Evolutionary conservation across 2,329 filamentous ascomycete genomes (phyloP).

Genomic region (Escovopsis weberi): DNA sequence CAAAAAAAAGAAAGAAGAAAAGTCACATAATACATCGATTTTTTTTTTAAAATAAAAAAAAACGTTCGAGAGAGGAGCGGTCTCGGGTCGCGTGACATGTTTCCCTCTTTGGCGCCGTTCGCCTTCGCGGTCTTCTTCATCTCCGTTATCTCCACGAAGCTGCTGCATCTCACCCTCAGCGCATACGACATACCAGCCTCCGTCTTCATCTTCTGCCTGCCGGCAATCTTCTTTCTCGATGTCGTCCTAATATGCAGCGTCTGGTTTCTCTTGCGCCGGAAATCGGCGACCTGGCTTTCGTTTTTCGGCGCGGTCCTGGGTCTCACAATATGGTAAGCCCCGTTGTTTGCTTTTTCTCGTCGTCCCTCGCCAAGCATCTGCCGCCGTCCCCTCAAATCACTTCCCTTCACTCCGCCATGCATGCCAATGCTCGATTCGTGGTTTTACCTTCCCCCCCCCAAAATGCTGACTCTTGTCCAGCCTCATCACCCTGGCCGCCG

Average conservation of each 20-base stretch:
- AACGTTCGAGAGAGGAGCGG: too few relatives aligned
- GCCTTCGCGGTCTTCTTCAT: conserved; percentile 16
- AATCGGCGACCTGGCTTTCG: conserved; percentile 9
- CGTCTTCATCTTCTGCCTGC: conserved; percentile 17
- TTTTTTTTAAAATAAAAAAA: too few relatives aligned
- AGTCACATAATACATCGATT: too few relatives aligned
- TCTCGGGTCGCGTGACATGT: conserved; percentile 2
- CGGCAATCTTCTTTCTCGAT: conserved; percentile 17
- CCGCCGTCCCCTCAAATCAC: background rate
- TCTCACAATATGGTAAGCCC: conserved; percentile 12
- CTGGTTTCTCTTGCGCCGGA: conserved; percentile 13
- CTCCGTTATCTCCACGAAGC: conserved; percentile 15
- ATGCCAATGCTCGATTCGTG: background rate
- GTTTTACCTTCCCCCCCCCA: background rate
- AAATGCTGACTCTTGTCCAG: conserved; percentile 6
- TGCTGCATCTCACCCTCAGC: conserved; percentile 15
- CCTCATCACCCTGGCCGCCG: conserved; percentile 13
- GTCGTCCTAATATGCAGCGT: conserved; percentile 11
- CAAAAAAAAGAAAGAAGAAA: too few relatives aligned
- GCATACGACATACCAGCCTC: conserved; percentile 12
- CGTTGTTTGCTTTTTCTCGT: conserved; percentile 4
- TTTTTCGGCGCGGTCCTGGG: conserved; percentile 10
- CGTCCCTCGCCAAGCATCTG: too few relatives aligned
- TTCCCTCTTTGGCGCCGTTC: conserved; percentile 12
- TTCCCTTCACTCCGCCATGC: conserved; percentile 2